These are phyloP conservation scores for Suillus subaureus DNA, from an alignment of 768 basidiomycete genomes.

Conservation along the genomic window DNA sequence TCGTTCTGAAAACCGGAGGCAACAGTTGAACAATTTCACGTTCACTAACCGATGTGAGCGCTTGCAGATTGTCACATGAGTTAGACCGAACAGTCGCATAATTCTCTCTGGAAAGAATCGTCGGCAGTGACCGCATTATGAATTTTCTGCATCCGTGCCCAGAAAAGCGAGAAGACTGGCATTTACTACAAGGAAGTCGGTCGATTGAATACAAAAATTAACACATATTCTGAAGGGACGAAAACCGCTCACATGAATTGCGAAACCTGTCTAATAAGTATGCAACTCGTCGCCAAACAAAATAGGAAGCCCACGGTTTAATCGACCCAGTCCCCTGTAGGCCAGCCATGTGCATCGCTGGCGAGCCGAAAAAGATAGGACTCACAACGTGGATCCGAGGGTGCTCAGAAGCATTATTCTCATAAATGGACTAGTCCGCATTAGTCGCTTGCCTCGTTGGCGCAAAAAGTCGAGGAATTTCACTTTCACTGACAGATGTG, in stretches of 20 bases:
- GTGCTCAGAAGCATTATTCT: neutral
- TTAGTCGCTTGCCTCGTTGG: neutral
- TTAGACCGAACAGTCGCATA: neutral
- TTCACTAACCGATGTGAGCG: neutral
- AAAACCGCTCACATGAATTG: neutral
- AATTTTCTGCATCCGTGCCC: neutral
- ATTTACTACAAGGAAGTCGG: too few species aligned
- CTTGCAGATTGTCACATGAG: neutral
- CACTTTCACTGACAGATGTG: neutral
- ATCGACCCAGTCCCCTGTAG: neutral
- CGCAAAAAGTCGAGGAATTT: neutral
- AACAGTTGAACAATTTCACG: neutral
- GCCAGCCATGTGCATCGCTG: neutral
- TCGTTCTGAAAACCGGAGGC: neutral
- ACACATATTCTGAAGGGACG: neutral
- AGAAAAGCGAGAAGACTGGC: neutral
- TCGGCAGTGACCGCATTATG: neutral
- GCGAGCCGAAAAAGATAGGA: neutral
- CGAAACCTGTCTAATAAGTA: neutral
- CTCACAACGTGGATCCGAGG: neutral
- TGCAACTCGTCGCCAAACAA: neutral
- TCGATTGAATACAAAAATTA: neutral
- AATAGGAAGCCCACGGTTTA: neutral
- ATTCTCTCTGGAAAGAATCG: slow-evolving; percentile 1
- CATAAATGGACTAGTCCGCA: neutral